Conservation (phyloP, 352 stramenopile species). For the Phytophthora idaei region DNA sequence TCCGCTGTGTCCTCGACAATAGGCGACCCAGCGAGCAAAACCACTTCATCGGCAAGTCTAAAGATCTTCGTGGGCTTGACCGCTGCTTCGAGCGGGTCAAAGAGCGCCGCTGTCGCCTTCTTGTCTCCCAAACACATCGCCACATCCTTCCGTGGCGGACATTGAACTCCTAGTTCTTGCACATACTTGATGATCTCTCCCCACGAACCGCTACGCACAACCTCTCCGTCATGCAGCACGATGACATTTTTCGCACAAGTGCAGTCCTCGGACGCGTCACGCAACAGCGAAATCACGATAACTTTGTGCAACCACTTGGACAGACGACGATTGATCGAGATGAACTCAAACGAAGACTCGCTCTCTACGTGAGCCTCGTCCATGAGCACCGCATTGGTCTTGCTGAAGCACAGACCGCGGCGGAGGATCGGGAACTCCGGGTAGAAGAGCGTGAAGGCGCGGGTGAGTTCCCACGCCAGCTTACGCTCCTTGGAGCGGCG, state of each 20-base stretch:
- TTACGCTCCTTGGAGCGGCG: constrained; percentile 42
- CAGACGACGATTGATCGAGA: constrained; percentile 42
- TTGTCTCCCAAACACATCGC: constrained; percentile 32
- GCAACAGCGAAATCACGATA: constrained; percentile 46
- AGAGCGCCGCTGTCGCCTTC: constrained; percentile 27
- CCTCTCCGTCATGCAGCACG: constrained; percentile 43
- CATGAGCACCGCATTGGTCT: constrained; percentile 43
- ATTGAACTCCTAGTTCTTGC: constrained; percentile 37
- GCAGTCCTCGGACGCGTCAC: constrained; percentile 34
- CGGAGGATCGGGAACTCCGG: constrained; percentile 34
- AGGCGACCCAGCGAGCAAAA: constrained; percentile 36
- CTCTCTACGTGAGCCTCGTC: constrained; percentile 36
- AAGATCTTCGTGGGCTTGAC: constrained; percentile 32
- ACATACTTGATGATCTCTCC: constrained; percentile 37
- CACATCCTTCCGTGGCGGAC: constrained; percentile 38
- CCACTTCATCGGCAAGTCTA: constrained; percentile 42
- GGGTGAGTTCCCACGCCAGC: constrained; percentile 46
- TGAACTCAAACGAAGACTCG: constrained; percentile 42
- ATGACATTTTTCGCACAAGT: constrained; percentile 34
- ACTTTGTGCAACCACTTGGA: constrained; percentile 49
- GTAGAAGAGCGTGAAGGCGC: constrained; percentile 43
- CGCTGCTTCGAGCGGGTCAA: constrained; percentile 17
- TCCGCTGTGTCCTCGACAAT: constrained; percentile 23
- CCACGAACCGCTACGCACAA: constrained; percentile 42
- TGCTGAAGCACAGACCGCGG: constrained; percentile 30